phyloP scores from a whole-genome alignment of 805 yeast species.

The Cyberlindnera japonica region DNA sequence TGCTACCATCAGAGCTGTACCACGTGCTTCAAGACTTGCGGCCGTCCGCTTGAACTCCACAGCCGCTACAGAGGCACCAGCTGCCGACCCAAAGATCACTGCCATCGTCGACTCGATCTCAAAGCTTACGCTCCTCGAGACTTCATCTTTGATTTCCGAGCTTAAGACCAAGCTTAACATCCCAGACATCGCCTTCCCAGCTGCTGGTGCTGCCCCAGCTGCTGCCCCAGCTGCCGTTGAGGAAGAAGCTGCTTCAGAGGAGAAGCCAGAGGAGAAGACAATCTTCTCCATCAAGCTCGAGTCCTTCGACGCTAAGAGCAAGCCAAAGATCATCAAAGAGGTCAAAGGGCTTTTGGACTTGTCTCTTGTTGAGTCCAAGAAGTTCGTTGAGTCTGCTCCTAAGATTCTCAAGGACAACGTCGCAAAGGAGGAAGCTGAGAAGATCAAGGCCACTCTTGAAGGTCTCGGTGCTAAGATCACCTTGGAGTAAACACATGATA shows the following conservation, averaged over 20 bases:
- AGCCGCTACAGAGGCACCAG: constrained; percentile 35
- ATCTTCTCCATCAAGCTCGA: constrained; percentile 90
- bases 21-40: constrained; percentile 14
- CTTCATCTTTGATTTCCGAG: constrained; percentile 80
- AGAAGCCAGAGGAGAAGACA: constrained; percentile 85
- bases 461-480: constrained; percentile 91
- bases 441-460: constrained; percentile 89
- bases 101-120: constrained; percentile 89
- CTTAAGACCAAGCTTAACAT: constrained; percentile 81
- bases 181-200: constrained; percentile 88
- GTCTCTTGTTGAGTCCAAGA: constrained; percentile 94
- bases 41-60: constrained; percentile 37
- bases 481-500: constrained; percentile 67
- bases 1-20: constrained; percentile 17
- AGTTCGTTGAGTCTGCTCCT: constrained; percentile 97
- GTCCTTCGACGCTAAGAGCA: constrained; percentile 88
- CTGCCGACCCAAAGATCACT: constrained; percentile 77
- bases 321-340: constrained; percentile 97
- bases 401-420: constrained; percentile 92
- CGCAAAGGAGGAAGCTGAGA: constrained; percentile 96
- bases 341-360: constrained; percentile 88
- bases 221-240: constrained; percentile 65
- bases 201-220: constrained; percentile 56
- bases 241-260: constrained; percentile 71
- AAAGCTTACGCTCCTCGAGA: constrained; percentile 85